Percentiles rank a stretch among this genome's conserved stretches.
phyloP scores from a whole-genome alignment of 148 eudicot species.

The Amaranthus cruentus region DNA sequence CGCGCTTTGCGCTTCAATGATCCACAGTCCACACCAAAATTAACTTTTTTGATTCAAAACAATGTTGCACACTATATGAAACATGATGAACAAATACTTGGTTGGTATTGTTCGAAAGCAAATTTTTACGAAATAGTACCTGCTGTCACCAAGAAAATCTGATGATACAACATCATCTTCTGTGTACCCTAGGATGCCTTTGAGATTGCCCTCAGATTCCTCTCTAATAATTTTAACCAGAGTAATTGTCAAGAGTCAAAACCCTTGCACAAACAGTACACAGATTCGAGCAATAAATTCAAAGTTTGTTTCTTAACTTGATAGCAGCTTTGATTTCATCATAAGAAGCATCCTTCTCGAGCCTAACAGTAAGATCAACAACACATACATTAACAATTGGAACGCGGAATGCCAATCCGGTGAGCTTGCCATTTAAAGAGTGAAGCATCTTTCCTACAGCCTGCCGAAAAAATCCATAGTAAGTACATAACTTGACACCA shows the following conservation, averaged over 20 bases:
- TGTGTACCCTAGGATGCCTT: constrained; percentile 63
- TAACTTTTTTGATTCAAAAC: too few relatives aligned
- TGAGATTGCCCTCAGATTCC: constrained; percentile 59
- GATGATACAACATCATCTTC: constrained; percentile 74
- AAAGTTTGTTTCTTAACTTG: constrained; percentile 31
- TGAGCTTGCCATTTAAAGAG: constrained; percentile 61
- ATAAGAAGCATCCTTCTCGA: constrained; percentile 58
- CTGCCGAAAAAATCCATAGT: constrained; percentile 16
- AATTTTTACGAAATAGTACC: constrained; percentile 20
- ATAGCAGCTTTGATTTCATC: constrained; percentile 59
- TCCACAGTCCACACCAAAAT: background rate
- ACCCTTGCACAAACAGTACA: background rate
- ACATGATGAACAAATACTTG: background rate
- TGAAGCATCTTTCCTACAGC: constrained; percentile 82
- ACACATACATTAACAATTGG: constrained; percentile 75
- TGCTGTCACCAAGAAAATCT: constrained; percentile 58
- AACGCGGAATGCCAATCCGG: constrained; percentile 74
- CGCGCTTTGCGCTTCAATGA: too few relatives aligned
- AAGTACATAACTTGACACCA: background rate
- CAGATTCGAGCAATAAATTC: background rate
- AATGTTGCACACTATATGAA: background rate
- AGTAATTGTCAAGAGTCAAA: background rate
- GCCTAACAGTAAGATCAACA: constrained; percentile 67
- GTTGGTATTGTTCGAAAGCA: background rate
- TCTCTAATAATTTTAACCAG: constrained; percentile 31